Evolutionary conservation across 2,329 filamentous ascomycete genomes (phyloP).

Genomic region (Ceratocystis diversiconidia): DNA sequence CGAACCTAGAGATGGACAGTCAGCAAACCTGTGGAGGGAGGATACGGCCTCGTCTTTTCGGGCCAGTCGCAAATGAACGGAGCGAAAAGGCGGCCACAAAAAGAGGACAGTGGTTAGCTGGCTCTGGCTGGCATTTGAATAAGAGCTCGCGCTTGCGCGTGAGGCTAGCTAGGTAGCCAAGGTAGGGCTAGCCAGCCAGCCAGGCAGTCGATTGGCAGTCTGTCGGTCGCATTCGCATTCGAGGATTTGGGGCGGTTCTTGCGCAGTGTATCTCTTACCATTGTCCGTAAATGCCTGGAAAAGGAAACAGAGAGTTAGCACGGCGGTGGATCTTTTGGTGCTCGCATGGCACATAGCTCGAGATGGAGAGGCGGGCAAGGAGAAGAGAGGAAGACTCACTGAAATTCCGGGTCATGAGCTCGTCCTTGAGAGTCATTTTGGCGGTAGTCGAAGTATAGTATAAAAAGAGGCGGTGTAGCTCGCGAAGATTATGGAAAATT

Average conservation of each 20-base stretch:
- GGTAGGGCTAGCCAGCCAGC: background rate
- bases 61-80: no score
- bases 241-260: background rate
- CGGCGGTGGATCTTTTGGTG: background rate
- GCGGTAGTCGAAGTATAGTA: background rate
- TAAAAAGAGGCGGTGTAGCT: background rate
- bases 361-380: constrained; percentile 3
- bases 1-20: constrained; percentile 37
- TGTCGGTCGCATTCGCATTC: background rate
- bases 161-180: no score
- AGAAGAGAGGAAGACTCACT: constrained; percentile 36
- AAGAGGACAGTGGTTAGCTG: no score
- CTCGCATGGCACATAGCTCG: background rate
- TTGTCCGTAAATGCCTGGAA: constrained; percentile 58
- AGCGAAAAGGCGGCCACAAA: no score
- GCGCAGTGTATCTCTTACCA: constrained; percentile 38
- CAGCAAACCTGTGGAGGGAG: background rate
- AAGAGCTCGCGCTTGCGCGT: no score
- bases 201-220: background rate
- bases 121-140: no score
- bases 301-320: constrained; percentile 9
- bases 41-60: no score
- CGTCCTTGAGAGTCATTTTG: constrained; percentile 56
- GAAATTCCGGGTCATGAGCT: constrained; percentile 60
- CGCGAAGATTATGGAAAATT: background rate